Evolutionary conservation across 352 stramenopile species (phyloP), one percentile per base, ranked within the genome.

Genomic region (Globisporangium ultimum): DNA sequence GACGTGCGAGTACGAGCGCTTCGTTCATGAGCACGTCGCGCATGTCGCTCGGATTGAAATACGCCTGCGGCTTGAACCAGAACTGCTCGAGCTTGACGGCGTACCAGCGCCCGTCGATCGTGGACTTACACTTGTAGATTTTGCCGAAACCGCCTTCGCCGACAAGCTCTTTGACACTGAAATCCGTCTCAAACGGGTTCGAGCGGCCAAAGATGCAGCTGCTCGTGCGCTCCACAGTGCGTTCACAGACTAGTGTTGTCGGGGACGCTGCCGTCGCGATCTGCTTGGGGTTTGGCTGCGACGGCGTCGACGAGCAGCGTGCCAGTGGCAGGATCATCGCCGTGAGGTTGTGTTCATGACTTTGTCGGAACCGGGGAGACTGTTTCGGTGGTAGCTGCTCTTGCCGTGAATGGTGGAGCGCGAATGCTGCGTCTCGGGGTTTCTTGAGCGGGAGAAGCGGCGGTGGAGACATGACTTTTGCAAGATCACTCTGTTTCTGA

Each of bases 11-110:
- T 8, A 92, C 93, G 1, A 93, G 84, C 3, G 97, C 93, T 62
- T 98, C 95, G 54, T 97, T 91, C 61, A 96, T 80, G 53, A 98
- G 84, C 53, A 97, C 97, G 61, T 89, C 75, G 52, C 97, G 96
- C 53, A 97, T 74, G 45, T 90, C 75, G 0, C 68, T 71, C 32
- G 81, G 81, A 21, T 85, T 87, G 59, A 91, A 91, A 36, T 87
- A 89, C 48, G 80, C 82, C 59, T 91, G 78, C 28, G 84, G 84
- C 48, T 90, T 90, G 72, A 93, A 91, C 70, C 80, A 87, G 53
- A 93, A 90, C 55, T 90, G 76, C 61, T 91, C 79, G 28, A 89
- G 61, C 60, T 93, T 93, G 64, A 93, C 74, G 0, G 84, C 84
- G 58, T 93, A 91, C 72, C 74, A 86, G 22, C 76, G 81, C 0